Percentiles rank a stretch among this genome's conserved stretches.
These are phyloP conservation scores for Cryptococcus sp. DNA, from an alignment of 1,284 basidiomycete genomes.

Conservation along the genomic window DNA sequence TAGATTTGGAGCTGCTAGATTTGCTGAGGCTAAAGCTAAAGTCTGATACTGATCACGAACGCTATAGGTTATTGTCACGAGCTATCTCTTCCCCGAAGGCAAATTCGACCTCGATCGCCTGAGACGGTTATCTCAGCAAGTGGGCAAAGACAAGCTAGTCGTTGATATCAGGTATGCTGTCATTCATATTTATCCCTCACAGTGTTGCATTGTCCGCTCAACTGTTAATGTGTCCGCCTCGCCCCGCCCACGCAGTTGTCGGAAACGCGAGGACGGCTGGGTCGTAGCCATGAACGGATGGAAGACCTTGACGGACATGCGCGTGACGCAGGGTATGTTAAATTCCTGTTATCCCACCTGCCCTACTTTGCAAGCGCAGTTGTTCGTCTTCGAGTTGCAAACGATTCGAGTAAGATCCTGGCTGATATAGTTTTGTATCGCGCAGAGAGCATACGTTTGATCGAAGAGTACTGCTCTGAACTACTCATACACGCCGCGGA, in stretches of 20 bases:
- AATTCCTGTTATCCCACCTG: not conserved
- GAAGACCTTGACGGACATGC: conserved; percentile 95
- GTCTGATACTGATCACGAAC: not conserved
- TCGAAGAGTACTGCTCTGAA: conserved; percentile 66
- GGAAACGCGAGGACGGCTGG: conserved; percentile 76
- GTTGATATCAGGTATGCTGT: conserved; percentile 85
- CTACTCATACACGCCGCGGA: conserved; percentile 97
- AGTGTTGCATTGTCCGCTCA: not conserved
- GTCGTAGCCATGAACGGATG: conserved; percentile 98
- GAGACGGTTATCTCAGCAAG: conserved; percentile 62
- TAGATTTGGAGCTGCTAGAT: not conserved
- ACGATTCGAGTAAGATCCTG: not conserved
- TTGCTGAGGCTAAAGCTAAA: not conserved
- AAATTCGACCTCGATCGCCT: conserved; percentile 78
- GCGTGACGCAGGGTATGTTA: conserved; percentile 73
- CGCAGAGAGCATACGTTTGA: conserved; percentile 37
- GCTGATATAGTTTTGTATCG: not conserved
- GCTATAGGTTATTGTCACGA: conserved; percentile 89
- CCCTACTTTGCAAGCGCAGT: not conserved
- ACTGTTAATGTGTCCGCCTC: not conserved
- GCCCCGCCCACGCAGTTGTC: conserved; percentile 66
- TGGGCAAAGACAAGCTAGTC: conserved; percentile 86
- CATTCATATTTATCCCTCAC: not conserved
- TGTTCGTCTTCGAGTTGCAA: not conserved
- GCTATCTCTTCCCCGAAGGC: conserved; percentile 83